A percentile compares a stretch with the other conserved stretches of the same genome.
phyloP scores from a whole-genome alignment of 306 rosid species.

The Lotus japonicus region DNA sequence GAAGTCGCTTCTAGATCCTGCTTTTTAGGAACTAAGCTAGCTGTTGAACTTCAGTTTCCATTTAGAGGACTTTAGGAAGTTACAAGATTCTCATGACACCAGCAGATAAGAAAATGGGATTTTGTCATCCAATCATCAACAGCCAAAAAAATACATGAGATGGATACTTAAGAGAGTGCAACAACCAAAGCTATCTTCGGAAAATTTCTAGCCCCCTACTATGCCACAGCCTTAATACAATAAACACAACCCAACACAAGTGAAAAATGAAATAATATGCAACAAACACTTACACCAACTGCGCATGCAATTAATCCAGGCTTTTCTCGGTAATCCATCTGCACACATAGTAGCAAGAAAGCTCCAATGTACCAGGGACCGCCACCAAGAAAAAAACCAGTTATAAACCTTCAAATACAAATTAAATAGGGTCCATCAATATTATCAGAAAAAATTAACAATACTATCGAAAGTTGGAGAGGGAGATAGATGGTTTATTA shows the following conservation, averaged over 20 bases:
- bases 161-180: background rate
- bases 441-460: background rate
- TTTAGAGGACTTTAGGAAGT: too few relatives aligned
- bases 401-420: slow-evolving; percentile 51
- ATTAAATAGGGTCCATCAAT: background rate
- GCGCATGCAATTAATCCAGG: slow-evolving; percentile 79
- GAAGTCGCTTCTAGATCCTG: too few relatives aligned
- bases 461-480: too few relatives aligned
- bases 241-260: background rate
- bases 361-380: slow-evolving; percentile 77
- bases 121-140: too few relatives aligned
- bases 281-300: slow-evolving; percentile 59
- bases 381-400: slow-evolving; percentile 74
- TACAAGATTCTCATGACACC: too few relatives aligned
- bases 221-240: too few relatives aligned
- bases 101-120: too few relatives aligned
- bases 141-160: background rate
- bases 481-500: too few relatives aligned
- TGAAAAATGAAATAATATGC: background rate
- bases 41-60: too few relatives aligned
- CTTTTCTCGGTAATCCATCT: slow-evolving; percentile 70
- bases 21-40: too few relatives aligned
- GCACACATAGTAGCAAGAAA: slow-evolving; percentile 50
- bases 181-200: background rate
- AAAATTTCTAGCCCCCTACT: background rate